phyloP scores from a whole-genome alignment of 768 basidiomycete species.

The Leccinum boreale region DNA sequence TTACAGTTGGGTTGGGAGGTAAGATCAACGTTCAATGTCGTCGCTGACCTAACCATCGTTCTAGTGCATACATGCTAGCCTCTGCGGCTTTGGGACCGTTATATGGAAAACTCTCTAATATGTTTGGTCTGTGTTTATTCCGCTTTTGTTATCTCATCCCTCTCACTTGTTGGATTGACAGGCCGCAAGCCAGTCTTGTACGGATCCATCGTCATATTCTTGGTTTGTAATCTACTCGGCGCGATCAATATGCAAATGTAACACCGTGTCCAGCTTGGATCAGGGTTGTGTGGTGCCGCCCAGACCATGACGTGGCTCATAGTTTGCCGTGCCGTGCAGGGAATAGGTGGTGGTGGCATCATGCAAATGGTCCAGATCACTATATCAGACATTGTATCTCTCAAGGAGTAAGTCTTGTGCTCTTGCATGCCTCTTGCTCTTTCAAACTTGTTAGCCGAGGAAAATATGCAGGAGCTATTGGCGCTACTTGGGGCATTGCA shows the following conservation, averaged over 20 bases:
- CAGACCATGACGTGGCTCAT: constrained; percentile 43
- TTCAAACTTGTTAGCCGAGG: constrained; percentile 31
- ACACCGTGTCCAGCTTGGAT: constrained; percentile 28
- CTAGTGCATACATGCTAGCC: constrained; percentile 47
- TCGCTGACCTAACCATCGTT: background rate
- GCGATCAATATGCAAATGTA: background rate
- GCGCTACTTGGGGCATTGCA: constrained; percentile 41
- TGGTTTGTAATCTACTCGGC: constrained; percentile 21
- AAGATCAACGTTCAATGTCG: background rate
- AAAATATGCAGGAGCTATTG: constrained; percentile 35
- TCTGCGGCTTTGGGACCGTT: constrained; percentile 39
- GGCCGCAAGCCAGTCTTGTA: constrained; percentile 40
- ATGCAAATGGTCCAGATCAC: constrained; percentile 36
- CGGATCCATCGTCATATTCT: constrained; percentile 35
- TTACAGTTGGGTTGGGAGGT: constrained; percentile 52
- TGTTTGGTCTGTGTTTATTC: constrained; percentile 29
- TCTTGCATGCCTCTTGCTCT: background rate
- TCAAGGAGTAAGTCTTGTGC: constrained; percentile 27
- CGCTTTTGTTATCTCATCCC: background rate
- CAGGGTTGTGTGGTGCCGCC: constrained; percentile 42
- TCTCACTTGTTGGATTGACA: constrained; percentile 1
- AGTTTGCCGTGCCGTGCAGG: constrained; percentile 39
- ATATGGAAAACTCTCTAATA: constrained; percentile 48
- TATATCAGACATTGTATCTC: constrained; percentile 38
- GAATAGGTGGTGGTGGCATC: constrained; percentile 41